These are phyloP conservation scores for Strobilomyces confusus DNA, from an alignment of 768 basidiomycete species.

Conservation along the genomic window DNA sequence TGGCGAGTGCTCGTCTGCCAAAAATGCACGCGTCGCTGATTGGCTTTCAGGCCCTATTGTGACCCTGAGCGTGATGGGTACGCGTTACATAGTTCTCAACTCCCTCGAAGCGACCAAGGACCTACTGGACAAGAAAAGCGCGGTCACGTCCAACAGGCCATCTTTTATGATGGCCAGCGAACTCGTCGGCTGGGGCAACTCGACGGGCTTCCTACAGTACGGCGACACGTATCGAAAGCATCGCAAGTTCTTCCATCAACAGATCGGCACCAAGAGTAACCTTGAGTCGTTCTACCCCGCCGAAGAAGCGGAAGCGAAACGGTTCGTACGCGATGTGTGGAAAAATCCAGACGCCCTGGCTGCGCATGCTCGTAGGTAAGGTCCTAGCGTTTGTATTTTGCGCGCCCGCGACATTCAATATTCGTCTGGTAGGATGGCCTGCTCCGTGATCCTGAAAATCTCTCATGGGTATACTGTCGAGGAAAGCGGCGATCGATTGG, in stretches of 20 bases:
- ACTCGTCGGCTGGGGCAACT: conserved; percentile 10
- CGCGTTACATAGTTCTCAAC: conserved; percentile 47
- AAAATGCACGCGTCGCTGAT: neutral
- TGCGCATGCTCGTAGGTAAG: conserved; percentile 6
- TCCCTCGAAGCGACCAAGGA: conserved; percentile 31
- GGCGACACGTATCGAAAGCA: conserved; percentile 4
- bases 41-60: neutral
- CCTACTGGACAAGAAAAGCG: conserved; percentile 12
- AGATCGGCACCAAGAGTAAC: conserved; percentile 6
- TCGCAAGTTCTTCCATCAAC: conserved; percentile 7
- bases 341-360: neutral
- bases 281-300: conserved; percentile 1
- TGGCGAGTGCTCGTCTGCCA: conserved; percentile 31
- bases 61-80: conserved; percentile 31
- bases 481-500: conserved; percentile 31
- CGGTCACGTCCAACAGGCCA: conserved; percentile 5
- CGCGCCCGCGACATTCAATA: neutral
- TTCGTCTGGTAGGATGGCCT: neutral
- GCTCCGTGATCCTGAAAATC: conserved; percentile 30
- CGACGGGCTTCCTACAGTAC: conserved; percentile 5
- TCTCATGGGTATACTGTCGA: conserved; percentile 35
- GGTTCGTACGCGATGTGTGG: conserved; percentile 5
- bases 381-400: neutral
- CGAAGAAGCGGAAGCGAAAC: conserved; percentile 3
- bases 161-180: conserved; percentile 19